These are phyloP conservation scores for Wickerhamomyces strasburgensis DNA, from an alignment of 805 yeast species.

Conservation along the genomic window DNA sequence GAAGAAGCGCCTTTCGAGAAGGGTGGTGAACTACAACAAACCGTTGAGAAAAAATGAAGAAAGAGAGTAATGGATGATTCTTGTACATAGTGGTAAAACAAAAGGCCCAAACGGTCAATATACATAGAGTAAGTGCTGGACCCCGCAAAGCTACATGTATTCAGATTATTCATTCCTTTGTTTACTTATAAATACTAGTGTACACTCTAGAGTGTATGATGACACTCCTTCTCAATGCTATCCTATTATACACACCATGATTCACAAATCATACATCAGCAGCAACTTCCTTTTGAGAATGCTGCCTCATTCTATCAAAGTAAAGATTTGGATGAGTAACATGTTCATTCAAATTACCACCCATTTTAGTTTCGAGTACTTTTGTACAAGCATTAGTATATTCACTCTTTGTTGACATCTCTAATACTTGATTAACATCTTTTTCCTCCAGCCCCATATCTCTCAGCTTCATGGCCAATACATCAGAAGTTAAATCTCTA, in stretches of 20 bases:
- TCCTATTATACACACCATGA: too few relatives aligned
- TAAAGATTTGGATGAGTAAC: constrained; percentile 84
- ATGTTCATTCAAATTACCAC: constrained; percentile 33
- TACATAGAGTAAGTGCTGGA: too few relatives aligned
- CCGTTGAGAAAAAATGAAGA: constrained; percentile 6
- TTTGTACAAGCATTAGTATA: constrained; percentile 86
- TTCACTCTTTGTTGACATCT: constrained; percentile 62
- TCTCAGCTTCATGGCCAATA: constrained; percentile 48
- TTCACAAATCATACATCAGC: constrained; percentile 13
- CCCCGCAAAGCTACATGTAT: too few relatives aligned
- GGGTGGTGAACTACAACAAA: constrained; percentile 40
- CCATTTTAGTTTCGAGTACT: constrained; percentile 73
- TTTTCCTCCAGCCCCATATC: constrained; percentile 63
- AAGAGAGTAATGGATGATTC: not conserved
- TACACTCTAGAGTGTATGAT: too few relatives aligned
- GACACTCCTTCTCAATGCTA: too few relatives aligned
- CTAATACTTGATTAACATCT: constrained; percentile 56
- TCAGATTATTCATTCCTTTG: too few relatives aligned
- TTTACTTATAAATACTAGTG: too few relatives aligned
- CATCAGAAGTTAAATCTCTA: constrained; percentile 65
- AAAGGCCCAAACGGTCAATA: too few relatives aligned
- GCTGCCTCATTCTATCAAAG: constrained; percentile 67
- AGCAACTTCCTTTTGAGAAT: constrained; percentile 10
- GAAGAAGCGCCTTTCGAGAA: constrained; percentile 84
- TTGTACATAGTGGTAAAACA: constrained; percentile 8